These are phyloP conservation scores for Phytophthora foliorum DNA, from an alignment of 352 stramenopile species.

Conservation along the genomic window DNA sequence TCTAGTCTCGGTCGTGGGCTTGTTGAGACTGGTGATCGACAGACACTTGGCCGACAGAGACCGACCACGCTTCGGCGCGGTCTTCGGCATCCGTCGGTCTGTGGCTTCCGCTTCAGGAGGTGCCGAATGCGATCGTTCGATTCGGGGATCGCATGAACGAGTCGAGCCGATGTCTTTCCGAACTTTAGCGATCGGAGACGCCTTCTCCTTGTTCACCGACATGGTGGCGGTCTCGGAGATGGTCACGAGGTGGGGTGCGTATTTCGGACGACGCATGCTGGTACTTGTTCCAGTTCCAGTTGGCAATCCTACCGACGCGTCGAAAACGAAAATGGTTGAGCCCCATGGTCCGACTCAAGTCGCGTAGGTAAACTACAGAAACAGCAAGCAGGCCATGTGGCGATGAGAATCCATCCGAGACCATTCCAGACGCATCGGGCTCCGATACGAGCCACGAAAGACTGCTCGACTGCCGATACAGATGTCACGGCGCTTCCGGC, in stretches of 20 bases:
- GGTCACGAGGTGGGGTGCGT: constrained; percentile 57
- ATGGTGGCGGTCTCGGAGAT: constrained; percentile 72
- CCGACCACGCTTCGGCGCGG: constrained; percentile 13
- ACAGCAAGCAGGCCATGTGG: constrained; percentile 6
- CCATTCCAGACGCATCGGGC: constrained; percentile 22
- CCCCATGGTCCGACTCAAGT: constrained; percentile 18
- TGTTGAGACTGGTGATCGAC: constrained; percentile 16
- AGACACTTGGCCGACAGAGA: constrained; percentile 36
- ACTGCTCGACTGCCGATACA: constrained; percentile 7
- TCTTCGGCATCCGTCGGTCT: constrained; percentile 14
- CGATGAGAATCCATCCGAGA: constrained; percentile 17
- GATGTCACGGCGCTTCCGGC: no score
- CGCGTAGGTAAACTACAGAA: constrained; percentile 7
- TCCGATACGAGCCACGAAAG: constrained; percentile 22
- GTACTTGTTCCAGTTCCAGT: not conserved
- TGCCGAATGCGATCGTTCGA: constrained; percentile 39
- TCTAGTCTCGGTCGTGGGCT: constrained; percentile 14
- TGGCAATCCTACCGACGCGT: not conserved
- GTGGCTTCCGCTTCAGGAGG: constrained; percentile 36
- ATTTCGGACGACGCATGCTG: constrained; percentile 59
- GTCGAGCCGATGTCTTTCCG: not conserved
- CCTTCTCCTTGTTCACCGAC: constrained; percentile 29
- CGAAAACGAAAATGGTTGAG: constrained; percentile 17
- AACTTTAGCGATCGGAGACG: constrained; percentile 6
- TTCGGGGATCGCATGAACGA: constrained; percentile 12